phyloP scores from a whole-genome alignment of 257 asterid genomes.

The Ilex aquifolium region DNA sequence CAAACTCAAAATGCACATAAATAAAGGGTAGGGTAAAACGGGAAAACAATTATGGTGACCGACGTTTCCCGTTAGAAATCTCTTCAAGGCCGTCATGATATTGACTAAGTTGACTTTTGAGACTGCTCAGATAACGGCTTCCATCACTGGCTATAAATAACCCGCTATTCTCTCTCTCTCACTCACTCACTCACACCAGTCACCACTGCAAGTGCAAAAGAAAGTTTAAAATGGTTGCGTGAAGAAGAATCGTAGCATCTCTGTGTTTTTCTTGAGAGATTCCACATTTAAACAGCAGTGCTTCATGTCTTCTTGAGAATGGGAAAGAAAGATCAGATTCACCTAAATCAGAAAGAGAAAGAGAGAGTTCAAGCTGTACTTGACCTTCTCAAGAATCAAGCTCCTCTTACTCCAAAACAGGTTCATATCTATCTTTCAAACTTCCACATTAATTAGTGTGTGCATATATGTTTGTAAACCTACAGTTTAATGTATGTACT shows the following conservation, averaged over 20 bases:
- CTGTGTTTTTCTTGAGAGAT: slow-evolving; percentile 24
- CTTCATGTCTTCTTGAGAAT: slow-evolving; percentile 25
- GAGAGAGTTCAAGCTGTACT: slow-evolving; percentile 61
- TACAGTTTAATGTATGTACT: too few relatives aligned
- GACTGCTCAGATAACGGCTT: slow-evolving; percentile 23
- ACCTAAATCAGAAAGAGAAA: slow-evolving; percentile 37
- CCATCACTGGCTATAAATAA: slow-evolving; percentile 55
- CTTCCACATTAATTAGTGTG: neutral
- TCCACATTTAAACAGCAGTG: slow-evolving; percentile 40
- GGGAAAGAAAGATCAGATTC: slow-evolving; percentile 63
- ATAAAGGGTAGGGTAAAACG: too few relatives aligned
- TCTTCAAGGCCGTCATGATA: too few relatives aligned
- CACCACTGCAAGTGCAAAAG: neutral
- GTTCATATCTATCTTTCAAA: slow-evolving; percentile 18
- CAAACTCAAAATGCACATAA: too few relatives aligned
- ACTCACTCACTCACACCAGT: slow-evolving; percentile 14
- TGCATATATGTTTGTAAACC: neutral
- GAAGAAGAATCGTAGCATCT: slow-evolving; percentile 58
- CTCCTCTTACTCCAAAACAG: slow-evolving; percentile 81
- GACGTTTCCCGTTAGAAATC: too few relatives aligned
- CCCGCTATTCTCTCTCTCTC: slow-evolving; percentile 24
- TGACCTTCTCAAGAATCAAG: slow-evolving; percentile 60
- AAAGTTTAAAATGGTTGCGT: slow-evolving; percentile 63
- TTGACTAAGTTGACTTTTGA: neutral
- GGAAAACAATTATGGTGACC: too few relatives aligned